Evolutionary conservation across 495 filamentous ascomycete species (phyloP).

Genomic region (Neurospora sp.): DNA sequence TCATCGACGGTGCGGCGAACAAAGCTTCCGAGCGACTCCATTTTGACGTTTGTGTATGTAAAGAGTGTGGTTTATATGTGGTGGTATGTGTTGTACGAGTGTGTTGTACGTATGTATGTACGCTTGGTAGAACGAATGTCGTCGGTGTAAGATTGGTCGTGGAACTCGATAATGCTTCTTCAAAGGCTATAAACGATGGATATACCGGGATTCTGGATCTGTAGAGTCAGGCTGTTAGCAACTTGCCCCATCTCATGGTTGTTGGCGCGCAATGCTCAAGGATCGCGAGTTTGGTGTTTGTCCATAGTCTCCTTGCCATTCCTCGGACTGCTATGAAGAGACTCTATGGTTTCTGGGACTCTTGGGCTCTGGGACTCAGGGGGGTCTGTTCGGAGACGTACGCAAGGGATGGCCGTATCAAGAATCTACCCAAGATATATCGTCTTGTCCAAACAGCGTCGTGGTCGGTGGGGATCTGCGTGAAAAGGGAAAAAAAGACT

Average conservation of each 20-base stretch:
- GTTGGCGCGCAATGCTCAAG: not conserved
- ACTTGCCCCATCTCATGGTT: not conserved
- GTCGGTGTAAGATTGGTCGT: not conserved
- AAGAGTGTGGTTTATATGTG: not conserved
- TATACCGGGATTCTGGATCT: not conserved
- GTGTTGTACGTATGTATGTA: not conserved
- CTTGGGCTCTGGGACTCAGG: not conserved
- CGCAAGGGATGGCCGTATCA: slow-evolving; percentile 20
- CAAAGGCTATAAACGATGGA: not conserved
- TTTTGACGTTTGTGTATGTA: slow-evolving; percentile 20
- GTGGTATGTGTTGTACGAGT: not conserved
- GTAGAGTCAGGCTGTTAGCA: not conserved
- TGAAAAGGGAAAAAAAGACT: slow-evolving; percentile 32
- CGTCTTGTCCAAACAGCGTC: not conserved
- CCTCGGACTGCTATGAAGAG: not conserved
- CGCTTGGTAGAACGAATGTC: not conserved
- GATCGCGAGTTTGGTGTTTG: not conserved
- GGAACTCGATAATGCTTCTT: not conserved
- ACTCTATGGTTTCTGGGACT: not conserved
- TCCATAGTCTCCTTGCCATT: not conserved
- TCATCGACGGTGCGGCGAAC: slow-evolving; percentile 38
- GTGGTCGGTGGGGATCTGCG: slow-evolving; percentile 14
- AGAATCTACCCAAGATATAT: not conserved
- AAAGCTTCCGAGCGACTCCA: slow-evolving; percentile 41
- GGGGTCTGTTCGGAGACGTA: slow-evolving; percentile 6